phyloP scores from a whole-genome alignment of 1,284 basidiomycete genomes.

The Fomitopsis palustris region DNA sequence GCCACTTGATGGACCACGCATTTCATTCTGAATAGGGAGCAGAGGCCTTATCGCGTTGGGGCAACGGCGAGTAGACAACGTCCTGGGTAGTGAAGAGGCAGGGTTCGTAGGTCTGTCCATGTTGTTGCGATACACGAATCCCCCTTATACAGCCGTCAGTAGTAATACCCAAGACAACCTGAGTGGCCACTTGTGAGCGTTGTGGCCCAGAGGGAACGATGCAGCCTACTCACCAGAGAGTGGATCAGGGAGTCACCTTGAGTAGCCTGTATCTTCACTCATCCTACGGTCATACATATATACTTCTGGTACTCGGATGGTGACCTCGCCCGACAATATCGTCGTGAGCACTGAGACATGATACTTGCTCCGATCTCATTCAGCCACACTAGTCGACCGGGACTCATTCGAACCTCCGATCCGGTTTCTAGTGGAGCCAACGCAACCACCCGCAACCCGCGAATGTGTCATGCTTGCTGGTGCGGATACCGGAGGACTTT shows the following conservation, averaged over 20 bases:
- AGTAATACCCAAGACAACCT: not conserved
- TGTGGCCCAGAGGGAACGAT: not conserved
- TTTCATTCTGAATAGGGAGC: not conserved
- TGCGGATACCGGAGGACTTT: not conserved
- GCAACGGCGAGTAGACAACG: not conserved
- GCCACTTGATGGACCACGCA: not conserved
- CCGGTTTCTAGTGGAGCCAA: not conserved
- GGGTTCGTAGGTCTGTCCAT: not conserved
- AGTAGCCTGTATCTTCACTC: not conserved
- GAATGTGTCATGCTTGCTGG: not conserved
- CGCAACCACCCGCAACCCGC: not conserved
- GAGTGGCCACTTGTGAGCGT: not conserved
- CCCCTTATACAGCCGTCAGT: not conserved
- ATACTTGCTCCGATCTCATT: not conserved
- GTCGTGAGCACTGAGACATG: not conserved
- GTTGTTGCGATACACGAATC: not conserved
- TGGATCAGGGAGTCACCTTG: not conserved
- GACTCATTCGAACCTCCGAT: not conserved
- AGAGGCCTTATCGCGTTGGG: not conserved
- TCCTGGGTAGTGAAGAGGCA: not conserved
- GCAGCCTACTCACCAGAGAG: not conserved
- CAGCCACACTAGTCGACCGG: not conserved
- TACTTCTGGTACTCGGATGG: not conserved
- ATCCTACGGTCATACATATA: not conserved
- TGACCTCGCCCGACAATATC: not conserved